Base-by-base conservation (phyloP, 257 asterid genomes). In the Solanum rostratum region DNA sequence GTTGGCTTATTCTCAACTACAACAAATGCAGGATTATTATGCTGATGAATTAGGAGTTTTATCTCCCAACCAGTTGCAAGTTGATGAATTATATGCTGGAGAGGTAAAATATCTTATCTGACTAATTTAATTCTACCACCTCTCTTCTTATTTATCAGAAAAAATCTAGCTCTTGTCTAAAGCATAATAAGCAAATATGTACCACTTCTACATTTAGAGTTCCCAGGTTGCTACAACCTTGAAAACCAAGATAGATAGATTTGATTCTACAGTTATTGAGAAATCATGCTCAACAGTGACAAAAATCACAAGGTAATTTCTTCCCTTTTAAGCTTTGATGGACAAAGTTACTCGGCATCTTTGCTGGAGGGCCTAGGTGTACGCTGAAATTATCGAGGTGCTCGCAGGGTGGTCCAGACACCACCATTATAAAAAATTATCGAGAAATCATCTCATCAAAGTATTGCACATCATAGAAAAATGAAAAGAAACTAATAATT, bases 21-120 rank as follows among this genome's bases (percentile, higher is more conserved):
- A 78, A 43, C 60, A 90, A 83, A 62, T 92, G 90, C 92, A 96
- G 99, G 99, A 97, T 86, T 95, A 95, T 87, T 92, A 84, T 88
- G 98, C 95, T 85, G 99, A 97, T 93, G 99, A 97, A 90, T 87
- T 97, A 85, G 99, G 99, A 84, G 97, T 97, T 84, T 90, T 97
- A 89, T 97, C 99, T 86, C 99, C 99, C 73, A 92, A 55, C 87
- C 98, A 97, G 93, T 33, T 93, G 93, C 98, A 95, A 90, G 98
- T 90, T 89, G 93, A 92, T 82, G 90, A 91, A 88, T 88, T 97
- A 84, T 87, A 80, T 37, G 97, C 97, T 80, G 99, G 99, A 90
- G 99, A 96, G 99, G 99, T 96, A 90, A 70, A 84, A 83, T 80
- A 52, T 87, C 88, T 84, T 45, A n/a, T 88, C 84, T 87, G 43